These are phyloP conservation scores for Phytophthora quininea DNA, from an alignment of 352 stramenopile species.

Conservation along the genomic window DNA sequence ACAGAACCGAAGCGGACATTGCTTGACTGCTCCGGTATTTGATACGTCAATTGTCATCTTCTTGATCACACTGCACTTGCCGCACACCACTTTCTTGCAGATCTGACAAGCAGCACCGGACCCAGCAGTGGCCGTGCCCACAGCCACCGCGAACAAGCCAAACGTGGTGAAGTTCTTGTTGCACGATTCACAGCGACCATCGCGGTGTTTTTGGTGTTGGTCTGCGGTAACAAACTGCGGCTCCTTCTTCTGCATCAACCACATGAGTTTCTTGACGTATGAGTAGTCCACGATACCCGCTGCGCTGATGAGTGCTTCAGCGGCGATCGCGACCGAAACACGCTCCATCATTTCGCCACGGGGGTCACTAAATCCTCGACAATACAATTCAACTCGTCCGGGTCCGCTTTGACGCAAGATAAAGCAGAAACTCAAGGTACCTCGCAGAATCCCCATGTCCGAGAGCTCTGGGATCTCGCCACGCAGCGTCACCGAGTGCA, in stretches of 20 bases:
- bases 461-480: constrained; percentile 42
- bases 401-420: constrained; percentile 41
- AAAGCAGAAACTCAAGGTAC: constrained; percentile 55
- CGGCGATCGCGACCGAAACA: constrained; percentile 43
- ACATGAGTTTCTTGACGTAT: constrained; percentile 66
- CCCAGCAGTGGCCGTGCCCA: constrained; percentile 12
- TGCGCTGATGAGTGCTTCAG: constrained; percentile 49
- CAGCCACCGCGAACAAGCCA: constrained; percentile 10
- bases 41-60: constrained; percentile 63
- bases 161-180: constrained; percentile 31
- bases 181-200: constrained; percentile 36
- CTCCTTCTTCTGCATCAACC: constrained; percentile 47
- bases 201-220: background rate
- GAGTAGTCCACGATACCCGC: constrained; percentile 51
- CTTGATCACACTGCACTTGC: constrained; percentile 59
- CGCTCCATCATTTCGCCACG: constrained; percentile 50
- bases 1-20: constrained; percentile 55
- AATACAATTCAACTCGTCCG: constrained; percentile 45
- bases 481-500: constrained; percentile 55
- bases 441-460: constrained; percentile 51
- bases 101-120: constrained; percentile 47
- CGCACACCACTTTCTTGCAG: constrained; percentile 51
- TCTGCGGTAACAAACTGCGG: background rate
- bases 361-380: constrained; percentile 57
- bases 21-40: constrained; percentile 29